These are phyloP conservation scores for Pythium phragmitis DNA, from an alignment of 352 stramenopile genomes.

Conservation along the genomic window DNA sequence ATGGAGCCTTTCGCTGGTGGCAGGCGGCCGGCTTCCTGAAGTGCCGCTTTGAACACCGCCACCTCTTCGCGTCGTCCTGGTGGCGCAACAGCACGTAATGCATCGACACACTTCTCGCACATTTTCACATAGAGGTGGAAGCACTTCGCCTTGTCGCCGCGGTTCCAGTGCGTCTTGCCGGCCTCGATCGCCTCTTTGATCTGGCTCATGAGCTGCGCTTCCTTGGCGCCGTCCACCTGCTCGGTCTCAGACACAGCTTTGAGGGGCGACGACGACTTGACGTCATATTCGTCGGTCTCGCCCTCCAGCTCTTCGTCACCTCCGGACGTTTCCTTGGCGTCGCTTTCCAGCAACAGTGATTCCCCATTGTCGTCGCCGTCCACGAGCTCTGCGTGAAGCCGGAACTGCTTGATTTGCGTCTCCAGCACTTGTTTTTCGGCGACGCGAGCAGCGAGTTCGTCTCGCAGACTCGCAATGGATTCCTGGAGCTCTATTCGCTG, in stretches of 20 bases:
- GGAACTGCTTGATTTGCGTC: constrained; percentile 59
- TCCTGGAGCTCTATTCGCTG: constrained; percentile 23
- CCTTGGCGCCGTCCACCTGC: constrained; percentile 36
- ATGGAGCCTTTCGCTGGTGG: constrained; percentile 57
- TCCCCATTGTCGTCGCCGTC: constrained; percentile 20
- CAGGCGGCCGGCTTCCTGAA: constrained; percentile 46
- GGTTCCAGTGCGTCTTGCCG: constrained; percentile 74
- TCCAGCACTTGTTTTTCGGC: constrained; percentile 55
- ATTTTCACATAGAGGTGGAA: constrained; percentile 62
- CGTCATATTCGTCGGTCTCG: constrained; percentile 10
- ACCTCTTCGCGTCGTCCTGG: constrained; percentile 35
- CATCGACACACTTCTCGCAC: constrained; percentile 40
- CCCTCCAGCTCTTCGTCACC: constrained; percentile 25
- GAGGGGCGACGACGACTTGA: constrained; percentile 9
- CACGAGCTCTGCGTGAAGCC: constrained; percentile 54
- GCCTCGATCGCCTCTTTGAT: constrained; percentile 53
- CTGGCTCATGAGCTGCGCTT: constrained; percentile 44
- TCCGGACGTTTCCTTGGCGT: constrained; percentile 3
- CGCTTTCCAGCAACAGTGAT: constrained; percentile 11
- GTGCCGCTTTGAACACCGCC: constrained; percentile 32
- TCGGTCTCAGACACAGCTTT: constrained; percentile 26
- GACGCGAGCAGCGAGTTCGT: constrained; percentile 39
- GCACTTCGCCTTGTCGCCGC: constrained; percentile 72
- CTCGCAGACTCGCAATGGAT: constrained; percentile 31
- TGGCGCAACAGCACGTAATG: constrained; percentile 33